Evolutionary conservation across 129 eudicot genomes (phyloP), one percentile per base, ranked within the genome.

Genomic region (Artemisia annua): DNA sequence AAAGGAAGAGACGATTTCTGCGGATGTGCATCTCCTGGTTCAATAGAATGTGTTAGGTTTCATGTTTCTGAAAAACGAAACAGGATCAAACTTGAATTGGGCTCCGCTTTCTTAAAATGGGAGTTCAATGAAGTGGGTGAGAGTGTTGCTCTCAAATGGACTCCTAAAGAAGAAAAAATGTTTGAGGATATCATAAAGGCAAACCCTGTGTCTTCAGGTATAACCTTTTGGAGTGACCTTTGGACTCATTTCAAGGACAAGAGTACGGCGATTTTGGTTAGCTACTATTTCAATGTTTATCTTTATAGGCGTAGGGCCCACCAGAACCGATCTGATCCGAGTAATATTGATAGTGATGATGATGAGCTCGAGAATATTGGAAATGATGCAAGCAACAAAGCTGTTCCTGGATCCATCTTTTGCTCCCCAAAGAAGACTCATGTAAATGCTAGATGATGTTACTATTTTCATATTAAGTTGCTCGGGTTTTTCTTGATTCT

Each of bases 281-380:
- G 89, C 48, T 94, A 90, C 78, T 90, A 94, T 82, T 90, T 78
- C 76, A 94, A 94, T 11, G 97, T 90, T 24, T 94, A 88, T 74
- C 85, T 90, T 77, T 70, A 86, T n/a, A 65, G 84, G 39, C 91
- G 93, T 28, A 84, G 97, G 76, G 89, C 75, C 63, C 78, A 71
- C 56, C 99, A 94, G 83, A 94, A 94, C 52, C 78, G 99, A 78
- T 61, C 65, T 19, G 81, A 68, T 46, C 83, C 91, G 1, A 75
- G 57, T 30, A 67, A 83, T 24, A 82, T 94, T 3, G 85, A 88
- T 68, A 94, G 97, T 24, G 99, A 94, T 32, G 95, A 92, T 12
- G 99, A 94, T 9, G 97, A 88, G 63, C 66, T 86, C 5, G 96
- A 83, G 83, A 75, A 63, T 16, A 20, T 14, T 3, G 82, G 72